Evolutionary conservation across 257 asterid genomes (phyloP).

Genomic region (Jasminum sambac): DNA sequence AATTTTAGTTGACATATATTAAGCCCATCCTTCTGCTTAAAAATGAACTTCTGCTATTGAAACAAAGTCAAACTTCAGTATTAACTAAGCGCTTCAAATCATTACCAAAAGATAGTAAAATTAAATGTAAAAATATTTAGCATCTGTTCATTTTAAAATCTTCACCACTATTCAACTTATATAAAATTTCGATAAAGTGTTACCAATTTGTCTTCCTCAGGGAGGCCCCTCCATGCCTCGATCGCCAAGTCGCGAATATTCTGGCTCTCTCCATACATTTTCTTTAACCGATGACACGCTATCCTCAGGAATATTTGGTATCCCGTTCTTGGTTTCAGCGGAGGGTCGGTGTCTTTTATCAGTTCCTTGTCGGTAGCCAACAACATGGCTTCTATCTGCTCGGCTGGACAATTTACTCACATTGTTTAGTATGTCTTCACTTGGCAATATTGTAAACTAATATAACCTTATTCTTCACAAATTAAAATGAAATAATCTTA

Average conservation of each 20-base stretch:
- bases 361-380: conserved; percentile 21
- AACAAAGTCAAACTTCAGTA: too few relatives aligned
- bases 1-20: too few relatives aligned
- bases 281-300: conserved; percentile 53
- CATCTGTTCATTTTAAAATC: too few relatives aligned
- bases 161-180: too few relatives aligned
- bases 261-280: conserved; percentile 39
- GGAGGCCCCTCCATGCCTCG: conserved; percentile 52
- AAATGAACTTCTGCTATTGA: too few relatives aligned
- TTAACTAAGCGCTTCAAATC: too few relatives aligned
- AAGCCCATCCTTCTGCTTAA: too few relatives aligned
- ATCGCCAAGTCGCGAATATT: conserved; percentile 50
- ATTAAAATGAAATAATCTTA: neutral
- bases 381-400: conserved; percentile 25
- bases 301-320: conserved; percentile 56
- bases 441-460: neutral
- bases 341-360: conserved; percentile 34
- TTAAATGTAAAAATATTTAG: too few relatives aligned
- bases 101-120: too few relatives aligned
- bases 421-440: neutral
- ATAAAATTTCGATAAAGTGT: neutral
- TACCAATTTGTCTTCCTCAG: conserved; percentile 58
- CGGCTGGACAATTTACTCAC: conserved; percentile 2
- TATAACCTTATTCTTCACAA: conserved; percentile 5
- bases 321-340: conserved; percentile 52